phyloP scores from a whole-genome alignment of 148 eudicot genomes.

The Diospyros lotus region DNA sequence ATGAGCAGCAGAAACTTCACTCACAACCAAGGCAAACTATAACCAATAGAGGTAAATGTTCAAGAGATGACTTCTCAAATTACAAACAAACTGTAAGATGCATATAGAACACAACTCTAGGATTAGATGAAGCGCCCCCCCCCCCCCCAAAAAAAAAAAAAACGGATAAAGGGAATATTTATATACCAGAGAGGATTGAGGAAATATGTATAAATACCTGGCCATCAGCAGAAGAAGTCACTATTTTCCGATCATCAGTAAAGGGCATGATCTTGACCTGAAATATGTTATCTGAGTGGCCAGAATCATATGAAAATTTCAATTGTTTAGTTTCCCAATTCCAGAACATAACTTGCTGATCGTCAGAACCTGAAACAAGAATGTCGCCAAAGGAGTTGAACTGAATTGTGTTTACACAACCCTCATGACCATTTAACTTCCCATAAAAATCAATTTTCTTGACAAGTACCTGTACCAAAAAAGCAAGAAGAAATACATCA shows the following conservation, averaged over 20 bases:
- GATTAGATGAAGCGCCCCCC: background rate
- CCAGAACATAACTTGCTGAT: conserved; percentile 63
- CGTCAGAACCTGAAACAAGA: conserved; percentile 84
- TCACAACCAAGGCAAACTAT: no score
- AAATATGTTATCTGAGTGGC: conserved; percentile 63
- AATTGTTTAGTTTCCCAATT: conserved; percentile 52
- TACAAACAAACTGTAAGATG: background rate
- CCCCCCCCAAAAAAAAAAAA: background rate
- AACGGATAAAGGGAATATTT: background rate
- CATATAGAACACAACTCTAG: background rate
- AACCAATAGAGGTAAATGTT: no score
- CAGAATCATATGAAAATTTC: conserved; percentile 54
- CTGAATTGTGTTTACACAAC: conserved; percentile 72
- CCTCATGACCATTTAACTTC: conserved; percentile 62
- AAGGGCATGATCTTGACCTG: conserved; percentile 79
- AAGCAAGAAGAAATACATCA: background rate
- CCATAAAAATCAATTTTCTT: conserved; percentile 56
- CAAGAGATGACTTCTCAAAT: background rate
- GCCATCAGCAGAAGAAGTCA: conserved; percentile 76
- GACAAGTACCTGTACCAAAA: conserved; percentile 45
- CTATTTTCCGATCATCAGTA: conserved; percentile 55
- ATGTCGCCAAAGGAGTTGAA: conserved; percentile 61
- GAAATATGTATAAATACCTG: conserved; percentile 44
- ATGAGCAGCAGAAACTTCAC: no score
- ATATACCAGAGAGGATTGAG: background rate